phyloP scores from a whole-genome alignment of 2,329 filamentous ascomycete species.

The Teratosphaeria gauchensis region DNA sequence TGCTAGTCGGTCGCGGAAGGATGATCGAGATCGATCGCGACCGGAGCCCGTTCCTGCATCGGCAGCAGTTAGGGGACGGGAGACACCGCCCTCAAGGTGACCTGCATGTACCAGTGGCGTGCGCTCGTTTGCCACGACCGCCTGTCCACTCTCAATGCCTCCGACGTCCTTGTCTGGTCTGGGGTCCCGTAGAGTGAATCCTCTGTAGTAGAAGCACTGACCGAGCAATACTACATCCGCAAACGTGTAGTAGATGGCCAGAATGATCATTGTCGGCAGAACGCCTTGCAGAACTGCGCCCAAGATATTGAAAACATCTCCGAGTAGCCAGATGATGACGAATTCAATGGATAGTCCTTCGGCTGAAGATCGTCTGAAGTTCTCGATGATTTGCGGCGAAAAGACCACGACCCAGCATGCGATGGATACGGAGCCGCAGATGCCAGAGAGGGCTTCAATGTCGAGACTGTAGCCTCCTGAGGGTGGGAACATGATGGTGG shows the following conservation, averaged over 20 bases:
- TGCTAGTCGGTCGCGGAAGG: constrained; percentile 40
- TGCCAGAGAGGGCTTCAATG: constrained; percentile 83
- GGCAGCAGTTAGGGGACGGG: constrained; percentile 6
- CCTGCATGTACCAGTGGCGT: constrained; percentile 27
- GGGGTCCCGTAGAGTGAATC: constrained; percentile 76
- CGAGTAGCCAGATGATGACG: constrained; percentile 72
- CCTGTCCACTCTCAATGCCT: constrained; percentile 8
- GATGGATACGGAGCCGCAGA: constrained; percentile 90
- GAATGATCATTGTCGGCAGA: constrained; percentile 72
- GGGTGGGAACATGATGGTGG: constrained; percentile 42
- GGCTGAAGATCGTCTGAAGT: constrained; percentile 74
- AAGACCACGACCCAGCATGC: constrained; percentile 98
- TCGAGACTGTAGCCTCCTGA: constrained; percentile 55
- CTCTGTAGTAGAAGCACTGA: constrained; percentile 94
- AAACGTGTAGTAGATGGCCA: constrained; percentile 51
- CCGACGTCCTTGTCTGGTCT: constrained; percentile 15
- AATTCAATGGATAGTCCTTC: constrained; percentile 87
- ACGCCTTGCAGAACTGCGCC: constrained; percentile 88
- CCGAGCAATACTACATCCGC: constrained; percentile 79
- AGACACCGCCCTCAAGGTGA: constrained; percentile 4
- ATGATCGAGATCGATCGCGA: constrained; percentile 23
- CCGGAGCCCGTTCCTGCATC: constrained; percentile 15
- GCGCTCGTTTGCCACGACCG: constrained; percentile 22
- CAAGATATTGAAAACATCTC: constrained; percentile 94
- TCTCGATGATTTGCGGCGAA: constrained; percentile 92